A percentile compares a stretch with the other conserved stretches of the same genome.
These are phyloP conservation scores for Candida yuanshanica DNA, from an alignment of 805 yeast genomes.

Conservation along the genomic window DNA sequence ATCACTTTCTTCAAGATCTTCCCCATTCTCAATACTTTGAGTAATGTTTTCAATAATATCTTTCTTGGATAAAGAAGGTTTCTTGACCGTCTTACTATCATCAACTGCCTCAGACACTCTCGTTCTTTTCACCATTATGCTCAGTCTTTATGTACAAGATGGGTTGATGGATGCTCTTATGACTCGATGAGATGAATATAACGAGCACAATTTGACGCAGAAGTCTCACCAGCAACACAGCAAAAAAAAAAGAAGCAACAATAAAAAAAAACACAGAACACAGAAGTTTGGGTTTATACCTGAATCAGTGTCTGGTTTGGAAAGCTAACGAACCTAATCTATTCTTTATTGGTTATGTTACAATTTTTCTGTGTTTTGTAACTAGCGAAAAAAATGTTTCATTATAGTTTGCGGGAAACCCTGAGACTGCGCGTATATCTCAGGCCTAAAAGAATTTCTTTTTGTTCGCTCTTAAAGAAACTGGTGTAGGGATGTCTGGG, in stretches of 20 bases:
- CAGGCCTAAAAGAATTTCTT: background rate
- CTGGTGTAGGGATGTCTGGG: background rate
- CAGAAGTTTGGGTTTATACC: background rate
- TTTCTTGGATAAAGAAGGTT: slow-evolving; percentile 15
- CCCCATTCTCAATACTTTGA: slow-evolving; percentile 8
- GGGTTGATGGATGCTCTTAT: background rate
- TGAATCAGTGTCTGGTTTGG: background rate
- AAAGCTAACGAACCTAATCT: background rate
- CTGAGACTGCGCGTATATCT: background rate
- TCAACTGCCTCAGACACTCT: slow-evolving; percentile 15
- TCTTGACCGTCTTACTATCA: slow-evolving; percentile 15
- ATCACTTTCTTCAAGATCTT: slow-evolving; percentile 3
- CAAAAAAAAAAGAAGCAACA: background rate
- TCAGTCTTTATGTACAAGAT: background rate
- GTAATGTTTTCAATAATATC: slow-evolving; percentile 16
- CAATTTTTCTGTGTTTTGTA: background rate
- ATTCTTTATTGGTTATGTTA: background rate
- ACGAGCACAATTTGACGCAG: background rate
- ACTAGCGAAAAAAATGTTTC: background rate
- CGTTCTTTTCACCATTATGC: background rate
- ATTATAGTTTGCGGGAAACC: background rate
- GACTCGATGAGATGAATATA: background rate
- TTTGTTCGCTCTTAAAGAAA: background rate
- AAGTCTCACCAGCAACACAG: background rate
- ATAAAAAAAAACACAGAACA: background rate